Evolutionary conservation across 305 asterid species (phyloP).

Genomic region (Salvia sclarea): DNA sequence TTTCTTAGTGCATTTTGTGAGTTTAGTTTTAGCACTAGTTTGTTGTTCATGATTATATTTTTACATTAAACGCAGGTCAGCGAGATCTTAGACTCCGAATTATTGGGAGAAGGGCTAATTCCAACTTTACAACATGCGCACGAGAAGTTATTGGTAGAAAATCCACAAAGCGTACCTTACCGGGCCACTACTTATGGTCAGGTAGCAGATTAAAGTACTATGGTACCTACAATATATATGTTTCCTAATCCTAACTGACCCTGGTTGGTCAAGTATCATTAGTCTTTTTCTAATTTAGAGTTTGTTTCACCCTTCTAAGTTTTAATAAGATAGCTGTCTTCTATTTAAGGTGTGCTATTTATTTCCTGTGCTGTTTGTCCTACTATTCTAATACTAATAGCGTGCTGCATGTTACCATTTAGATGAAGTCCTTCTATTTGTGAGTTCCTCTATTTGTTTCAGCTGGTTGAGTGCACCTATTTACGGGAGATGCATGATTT

Average conservation of each 20-base stretch:
- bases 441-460: slow-evolving; percentile 31
- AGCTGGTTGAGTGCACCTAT: slow-evolving; percentile 81
- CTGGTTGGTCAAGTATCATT: slow-evolving; percentile 14
- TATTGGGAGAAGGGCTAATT: slow-evolving; percentile 94
- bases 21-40: background rate
- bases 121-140: slow-evolving; percentile 97
- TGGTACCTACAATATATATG: slow-evolving; percentile 4
- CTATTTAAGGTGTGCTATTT: slow-evolving; percentile 3
- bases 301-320: background rate
- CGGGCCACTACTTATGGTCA: slow-evolving; percentile 81
- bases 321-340: background rate
- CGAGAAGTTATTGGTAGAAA: slow-evolving; percentile 74
- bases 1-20: slow-evolving; percentile 11
- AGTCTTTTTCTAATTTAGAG: slow-evolving; percentile 5
- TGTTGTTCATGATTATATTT: slow-evolving; percentile 6
- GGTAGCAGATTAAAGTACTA: slow-evolving; percentile 49
- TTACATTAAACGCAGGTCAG: slow-evolving; percentile 62
- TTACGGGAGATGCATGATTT: slow-evolving; percentile 72
- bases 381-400: background rate
- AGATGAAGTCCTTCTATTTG: background rate
- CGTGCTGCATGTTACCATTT: background rate
- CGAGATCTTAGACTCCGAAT: slow-evolving; percentile 90
- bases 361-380: slow-evolving; percentile 5
- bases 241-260: slow-evolving; percentile 17
- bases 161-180: slow-evolving; percentile 82